Percentiles rank a stretch among this genome's conserved stretches.
Evolutionary conservation across 345 rosid species (phyloP).

Genomic region (Rhodamnia rubescens): DNA sequence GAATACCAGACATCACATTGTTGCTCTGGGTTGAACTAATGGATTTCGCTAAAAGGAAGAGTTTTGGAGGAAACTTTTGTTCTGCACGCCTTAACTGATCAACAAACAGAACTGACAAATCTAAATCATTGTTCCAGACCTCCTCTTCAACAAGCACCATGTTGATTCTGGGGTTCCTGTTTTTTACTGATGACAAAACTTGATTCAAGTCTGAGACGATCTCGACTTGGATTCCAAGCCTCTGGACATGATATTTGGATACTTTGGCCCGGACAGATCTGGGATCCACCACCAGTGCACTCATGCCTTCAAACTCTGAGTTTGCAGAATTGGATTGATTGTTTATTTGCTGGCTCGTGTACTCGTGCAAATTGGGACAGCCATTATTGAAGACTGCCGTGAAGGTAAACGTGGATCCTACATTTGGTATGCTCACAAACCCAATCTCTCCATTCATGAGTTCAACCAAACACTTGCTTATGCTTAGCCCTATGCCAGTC

Average conservation of each 20-base stretch:
- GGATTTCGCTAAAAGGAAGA: slow-evolving; percentile 58
- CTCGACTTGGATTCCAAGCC: slow-evolving; percentile 63
- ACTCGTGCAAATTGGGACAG: slow-evolving; percentile 25
- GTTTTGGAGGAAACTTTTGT: slow-evolving; percentile 25
- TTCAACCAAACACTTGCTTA: slow-evolving; percentile 84
- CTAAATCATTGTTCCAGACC: slow-evolving; percentile 57
- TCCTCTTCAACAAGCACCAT: slow-evolving; percentile 79
- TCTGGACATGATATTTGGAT: slow-evolving; percentile 71
- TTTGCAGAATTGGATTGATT: slow-evolving; percentile 17
- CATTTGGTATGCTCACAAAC: slow-evolving; percentile 63
- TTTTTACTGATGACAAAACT: slow-evolving; percentile 23
- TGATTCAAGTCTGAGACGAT: slow-evolving; percentile 39
- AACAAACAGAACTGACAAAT: slow-evolving; percentile 24
- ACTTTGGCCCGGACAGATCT: slow-evolving; percentile 67
- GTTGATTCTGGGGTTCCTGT: slow-evolving; percentile 19
- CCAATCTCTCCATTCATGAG: slow-evolving; percentile 94
- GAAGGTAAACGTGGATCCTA: slow-evolving; percentile 89
- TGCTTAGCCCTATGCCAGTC: slow-evolving; percentile 95
- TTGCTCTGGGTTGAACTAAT: slow-evolving; percentile 16
- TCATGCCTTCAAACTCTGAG: slow-evolving; percentile 58
- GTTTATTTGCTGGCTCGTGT: slow-evolving; percentile 30
- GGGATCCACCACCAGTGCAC: slow-evolving; percentile 68
- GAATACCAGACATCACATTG: slow-evolving; percentile 10
- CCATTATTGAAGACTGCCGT: slow-evolving; percentile 64
- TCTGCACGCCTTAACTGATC: slow-evolving; percentile 17